Evolutionary conservation across 495 filamentous ascomycete species (phyloP), one percentile per base, ranked within the genome.

Genomic region (Tuber magnatum): DNA sequence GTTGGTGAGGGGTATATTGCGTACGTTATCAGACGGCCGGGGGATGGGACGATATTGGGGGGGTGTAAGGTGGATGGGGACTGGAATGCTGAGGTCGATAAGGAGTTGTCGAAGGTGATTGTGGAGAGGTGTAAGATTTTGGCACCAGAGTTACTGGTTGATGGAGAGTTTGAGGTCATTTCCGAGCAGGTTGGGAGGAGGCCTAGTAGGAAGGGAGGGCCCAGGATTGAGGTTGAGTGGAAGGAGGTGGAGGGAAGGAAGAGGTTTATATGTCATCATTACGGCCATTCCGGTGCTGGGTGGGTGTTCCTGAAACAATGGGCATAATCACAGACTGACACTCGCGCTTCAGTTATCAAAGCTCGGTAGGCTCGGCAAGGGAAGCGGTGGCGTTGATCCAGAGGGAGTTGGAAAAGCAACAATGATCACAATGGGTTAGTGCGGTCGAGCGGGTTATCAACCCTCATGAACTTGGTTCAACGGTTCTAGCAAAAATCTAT

Each of bases 81-180:
- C 70, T 82, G 81, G 80, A 82, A 74, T 71, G 68, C 69, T 32
- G 51, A 78, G 71, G 43, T 81, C 1, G 80, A 80, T 28, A 40
- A 69, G 18, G 73, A 74, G 28, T 70, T 82, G 35, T 76, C 81
- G 16, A 70, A 68, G 48, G 44, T 65, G 38, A 82, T 82, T 18
- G 41, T 75, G 43, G 73, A 74, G 40, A 70, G 81, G 40, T 82
- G 81, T 68, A 77, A 71, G n/a, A 70, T 61, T 14, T 71, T 82
- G 39, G 81, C 81, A 24, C 81, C 81, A n/a, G 81, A 82, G 78
- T 44, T 82, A 32, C 41, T 82, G 41, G 74, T 76, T 18, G 75
- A 80, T 46, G 81, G 81, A 48, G 71, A 80, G 35, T 82, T 82
- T 71, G 81, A 82, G 16, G 68, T 82, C 18, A 74, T 82, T 38